Conservation (phyloP, 2,329 filamentous ascomycete genomes). For the Cladosporium phlei region DNA sequence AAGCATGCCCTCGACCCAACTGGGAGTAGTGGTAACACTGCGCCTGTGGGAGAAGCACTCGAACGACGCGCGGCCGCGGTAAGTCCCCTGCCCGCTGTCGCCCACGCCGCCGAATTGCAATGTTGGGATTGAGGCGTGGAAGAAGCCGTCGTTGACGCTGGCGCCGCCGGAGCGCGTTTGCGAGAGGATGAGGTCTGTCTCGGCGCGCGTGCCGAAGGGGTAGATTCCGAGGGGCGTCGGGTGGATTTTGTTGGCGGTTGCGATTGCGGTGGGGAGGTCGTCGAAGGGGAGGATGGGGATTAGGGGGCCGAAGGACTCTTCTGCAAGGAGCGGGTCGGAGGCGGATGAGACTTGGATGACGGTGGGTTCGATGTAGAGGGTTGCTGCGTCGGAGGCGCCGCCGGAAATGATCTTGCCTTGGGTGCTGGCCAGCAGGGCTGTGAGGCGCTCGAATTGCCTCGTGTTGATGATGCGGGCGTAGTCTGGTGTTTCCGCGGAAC, state of each 20-base stretch:
- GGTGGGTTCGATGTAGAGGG: constrained; percentile 85
- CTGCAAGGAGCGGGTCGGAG: constrained; percentile 70
- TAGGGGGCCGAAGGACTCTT: constrained; percentile 92
- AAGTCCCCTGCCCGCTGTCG: constrained; percentile 67
- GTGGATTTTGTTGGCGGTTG: constrained; percentile 73
- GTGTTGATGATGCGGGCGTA: constrained; percentile 77
- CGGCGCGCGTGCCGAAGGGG: constrained; percentile 75
- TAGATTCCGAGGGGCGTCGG: constrained; percentile 79
- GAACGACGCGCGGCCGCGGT: constrained; percentile 71
- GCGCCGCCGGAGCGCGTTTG: constrained; percentile 49
- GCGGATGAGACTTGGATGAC: constrained; percentile 75
- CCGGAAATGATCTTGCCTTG: constrained; percentile 82
- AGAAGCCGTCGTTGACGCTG: constrained; percentile 55
- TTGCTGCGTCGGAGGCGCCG: constrained; percentile 72
- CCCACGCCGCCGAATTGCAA: constrained; percentile 81
- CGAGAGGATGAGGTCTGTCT: constrained; percentile 60
- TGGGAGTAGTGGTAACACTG: constrained; percentile 57
- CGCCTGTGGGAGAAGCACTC: constrained; percentile 63
- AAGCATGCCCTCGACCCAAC: constrained; percentile 64
- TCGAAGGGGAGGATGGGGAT: constrained; percentile 76
- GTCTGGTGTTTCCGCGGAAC: constrained; percentile 71
- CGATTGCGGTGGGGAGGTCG: constrained; percentile 78
- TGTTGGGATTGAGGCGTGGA: constrained; percentile 65
- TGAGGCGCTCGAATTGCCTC: constrained; percentile 73
- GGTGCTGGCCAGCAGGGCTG: constrained; percentile 82